phyloP scores from a whole-genome alignment of 164 flowering plant genomes.

The Chloranthus sessilifolius region DNA sequence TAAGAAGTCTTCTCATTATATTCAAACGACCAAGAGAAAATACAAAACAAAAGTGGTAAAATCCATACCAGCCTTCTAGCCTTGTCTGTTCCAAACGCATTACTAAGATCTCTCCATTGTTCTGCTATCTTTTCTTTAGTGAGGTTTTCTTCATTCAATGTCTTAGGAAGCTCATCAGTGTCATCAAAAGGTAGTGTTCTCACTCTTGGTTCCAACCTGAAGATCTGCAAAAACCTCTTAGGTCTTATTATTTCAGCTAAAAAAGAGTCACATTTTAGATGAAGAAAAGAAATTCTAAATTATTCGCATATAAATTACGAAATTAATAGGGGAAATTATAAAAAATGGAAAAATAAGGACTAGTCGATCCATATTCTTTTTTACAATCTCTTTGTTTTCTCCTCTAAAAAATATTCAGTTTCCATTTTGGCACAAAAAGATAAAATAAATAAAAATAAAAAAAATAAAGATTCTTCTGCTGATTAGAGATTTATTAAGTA shows the following conservation, averaged over 20 bases:
- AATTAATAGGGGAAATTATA: too few relatives aligned
- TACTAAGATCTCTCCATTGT: conserved; percentile 21
- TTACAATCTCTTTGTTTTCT: too few relatives aligned
- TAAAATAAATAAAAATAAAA: background rate
- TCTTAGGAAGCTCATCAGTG: conserved; percentile 20
- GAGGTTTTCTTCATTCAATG: conserved; percentile 19
- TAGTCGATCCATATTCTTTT: too few relatives aligned
- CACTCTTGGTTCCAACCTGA: conserved; percentile 67
- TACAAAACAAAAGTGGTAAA: background rate
- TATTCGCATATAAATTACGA: background rate
- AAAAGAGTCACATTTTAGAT: too few relatives aligned
- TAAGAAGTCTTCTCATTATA: background rate
- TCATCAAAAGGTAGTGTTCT: conserved; percentile 17
- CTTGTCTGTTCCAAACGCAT: conserved; percentile 44
- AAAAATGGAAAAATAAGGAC: background rate
- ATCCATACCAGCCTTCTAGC: conserved; percentile 41
- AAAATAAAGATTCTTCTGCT: background rate
- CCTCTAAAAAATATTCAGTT: too few relatives aligned
- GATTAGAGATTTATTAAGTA: too few relatives aligned
- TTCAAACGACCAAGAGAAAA: background rate
- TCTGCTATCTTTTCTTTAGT: conserved; percentile 21
- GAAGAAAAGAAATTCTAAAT: background rate
- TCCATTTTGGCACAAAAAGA: background rate
- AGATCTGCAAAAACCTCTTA: conserved; percentile 42
- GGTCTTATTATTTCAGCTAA: too few relatives aligned